phyloP scores from a whole-genome alignment of 208 protist genomes.

The Leishmania braziliensis region DNA sequence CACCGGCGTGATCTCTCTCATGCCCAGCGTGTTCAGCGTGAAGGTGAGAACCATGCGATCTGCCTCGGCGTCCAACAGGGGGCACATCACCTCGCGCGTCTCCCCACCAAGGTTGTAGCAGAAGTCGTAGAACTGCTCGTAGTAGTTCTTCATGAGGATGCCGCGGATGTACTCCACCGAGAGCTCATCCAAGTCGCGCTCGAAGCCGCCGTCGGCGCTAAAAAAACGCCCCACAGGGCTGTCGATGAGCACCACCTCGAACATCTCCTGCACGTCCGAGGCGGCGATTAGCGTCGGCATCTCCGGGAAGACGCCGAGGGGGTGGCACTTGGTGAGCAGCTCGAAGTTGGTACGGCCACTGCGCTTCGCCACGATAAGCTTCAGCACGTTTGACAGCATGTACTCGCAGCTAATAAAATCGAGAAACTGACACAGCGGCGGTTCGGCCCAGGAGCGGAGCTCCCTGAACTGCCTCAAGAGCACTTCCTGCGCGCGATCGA shows the following conservation, averaged over 20 bases:
- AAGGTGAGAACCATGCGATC: constrained; percentile 98
- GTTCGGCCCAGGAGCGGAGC: constrained; percentile 93
- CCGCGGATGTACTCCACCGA: constrained; percentile 99
- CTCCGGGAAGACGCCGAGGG: constrained; percentile 96
- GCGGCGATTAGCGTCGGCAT: constrained; percentile 94
- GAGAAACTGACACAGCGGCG: constrained; percentile 97
- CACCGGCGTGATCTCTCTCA: constrained; percentile 80
- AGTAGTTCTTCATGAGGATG: constrained; percentile 98
- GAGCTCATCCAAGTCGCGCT: constrained; percentile 89
- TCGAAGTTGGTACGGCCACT: constrained; percentile 83
- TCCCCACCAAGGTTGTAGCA: constrained; percentile 87
- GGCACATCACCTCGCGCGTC: constrained; percentile 92
- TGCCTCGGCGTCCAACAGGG: constrained; percentile 95
- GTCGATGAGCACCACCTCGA: constrained; percentile 97
- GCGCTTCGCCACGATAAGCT: constrained; percentile 89
- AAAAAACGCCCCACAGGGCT: constrained; percentile 94
- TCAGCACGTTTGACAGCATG: constrained; percentile 96
- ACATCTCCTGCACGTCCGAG: constrained; percentile 94
- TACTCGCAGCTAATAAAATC: constrained; percentile 99
- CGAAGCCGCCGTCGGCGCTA: constrained; percentile 73
- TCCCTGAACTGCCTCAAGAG: constrained; percentile 97
- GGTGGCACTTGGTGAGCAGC: constrained; percentile 97
- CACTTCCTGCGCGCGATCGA: constrained; percentile 93
- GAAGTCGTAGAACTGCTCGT: constrained; percentile 98
- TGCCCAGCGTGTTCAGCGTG: constrained; percentile 97